Evolutionary conservation across 495 filamentous ascomycete species (phyloP).

Genomic region (Tuber melanosporum): DNA sequence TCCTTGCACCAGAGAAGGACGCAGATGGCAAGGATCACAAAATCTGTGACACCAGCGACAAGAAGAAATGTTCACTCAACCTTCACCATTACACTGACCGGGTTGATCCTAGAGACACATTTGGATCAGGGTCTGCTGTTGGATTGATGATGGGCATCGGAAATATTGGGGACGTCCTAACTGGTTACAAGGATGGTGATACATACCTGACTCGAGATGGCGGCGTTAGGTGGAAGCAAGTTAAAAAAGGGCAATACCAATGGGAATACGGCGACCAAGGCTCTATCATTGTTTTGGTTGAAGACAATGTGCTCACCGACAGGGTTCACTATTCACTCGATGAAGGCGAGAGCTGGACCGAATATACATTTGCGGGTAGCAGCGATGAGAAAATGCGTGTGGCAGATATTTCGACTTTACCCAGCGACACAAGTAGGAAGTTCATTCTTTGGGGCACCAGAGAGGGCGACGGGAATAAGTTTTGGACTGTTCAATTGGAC

Average conservation of each 20-base stretch:
- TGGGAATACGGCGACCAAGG: constrained; percentile 96
- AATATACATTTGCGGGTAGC: constrained; percentile 63
- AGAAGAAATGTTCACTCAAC: constrained; percentile 73
- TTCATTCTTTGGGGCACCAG: constrained; percentile 78
- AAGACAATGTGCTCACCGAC: constrained; percentile 57
- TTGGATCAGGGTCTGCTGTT: constrained; percentile 78
- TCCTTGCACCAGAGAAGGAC: constrained; percentile 63
- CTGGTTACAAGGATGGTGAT: constrained; percentile 51
- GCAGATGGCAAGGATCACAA: constrained; percentile 60
- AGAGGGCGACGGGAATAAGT: constrained; percentile 48
- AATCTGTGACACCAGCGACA: constrained; percentile 53
- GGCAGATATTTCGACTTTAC: constrained; percentile 74
- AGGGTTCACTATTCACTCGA: constrained; percentile 69
- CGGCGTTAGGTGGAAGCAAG: constrained; percentile 77
- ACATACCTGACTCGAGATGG: constrained; percentile 86
- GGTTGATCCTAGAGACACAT: constrained; percentile 67
- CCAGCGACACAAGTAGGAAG: constrained; percentile 77
- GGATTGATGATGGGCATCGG: constrained; percentile 87
- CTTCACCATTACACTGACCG: constrained; percentile 94
- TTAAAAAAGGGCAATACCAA: constrained; percentile 76
- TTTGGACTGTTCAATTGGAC: constrained; percentile 73
- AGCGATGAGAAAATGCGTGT: constrained; percentile 54
- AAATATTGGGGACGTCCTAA: constrained; percentile 72
- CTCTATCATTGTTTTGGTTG: constrained; percentile 77
- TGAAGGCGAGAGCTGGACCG: constrained; percentile 67